Base-by-base conservation (phyloP, 164 flowering plant species). In the Nymphaea thermarum region DNA sequence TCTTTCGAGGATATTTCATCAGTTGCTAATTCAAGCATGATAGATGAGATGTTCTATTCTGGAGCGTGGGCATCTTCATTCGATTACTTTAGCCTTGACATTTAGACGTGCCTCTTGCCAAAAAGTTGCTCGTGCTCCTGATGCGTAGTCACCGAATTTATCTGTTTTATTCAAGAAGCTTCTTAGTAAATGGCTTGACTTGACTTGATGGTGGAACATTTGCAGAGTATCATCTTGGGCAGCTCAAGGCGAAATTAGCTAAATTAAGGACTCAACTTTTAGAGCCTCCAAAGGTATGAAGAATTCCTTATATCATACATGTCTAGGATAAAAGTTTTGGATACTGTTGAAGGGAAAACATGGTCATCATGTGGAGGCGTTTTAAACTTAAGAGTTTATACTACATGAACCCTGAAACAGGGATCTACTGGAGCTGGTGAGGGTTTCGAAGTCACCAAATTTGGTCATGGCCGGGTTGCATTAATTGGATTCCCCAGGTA, bases 401-500 rank as follows among this genome's bases (percentile, higher is more conserved):
- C 55, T 47, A 6, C 12, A 12, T 47, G 55, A 47, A 41, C 42
- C 53, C 42, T 72, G 71, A 18, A 44, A 70, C 76, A 95, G 99
- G 99, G 99, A 68, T 78, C 99, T 63, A 87, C 86, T 83, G 99
- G 93, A 74, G 97, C 85, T 75, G 98, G 99, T 64, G 99, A 95
- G 60, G 99, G 99, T 70, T 95, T 95, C 80, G 98, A 95, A 84
- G 99, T 95, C 75, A 90, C 99, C 68, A 95, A 95, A 77, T 95
- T 63, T 83, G 99, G 99, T 63, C 97, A 92, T 80, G 99, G 98
- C 61, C 94, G 97, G 73, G 99, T 95, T 76, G 96, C 98, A 12
- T 82, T 95, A 4, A 95, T 95, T 66, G 99, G 99, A 73, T 95
- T 95, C 82, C 99, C 99, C 57, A 95, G 99, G 99, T 95, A 77